Percentiles rank a stretch among this genome's conserved stretches.
These are phyloP conservation scores for Fusarium miscanthi DNA, from an alignment of 2,329 filamentous ascomycete genomes.

Conservation along the genomic window DNA sequence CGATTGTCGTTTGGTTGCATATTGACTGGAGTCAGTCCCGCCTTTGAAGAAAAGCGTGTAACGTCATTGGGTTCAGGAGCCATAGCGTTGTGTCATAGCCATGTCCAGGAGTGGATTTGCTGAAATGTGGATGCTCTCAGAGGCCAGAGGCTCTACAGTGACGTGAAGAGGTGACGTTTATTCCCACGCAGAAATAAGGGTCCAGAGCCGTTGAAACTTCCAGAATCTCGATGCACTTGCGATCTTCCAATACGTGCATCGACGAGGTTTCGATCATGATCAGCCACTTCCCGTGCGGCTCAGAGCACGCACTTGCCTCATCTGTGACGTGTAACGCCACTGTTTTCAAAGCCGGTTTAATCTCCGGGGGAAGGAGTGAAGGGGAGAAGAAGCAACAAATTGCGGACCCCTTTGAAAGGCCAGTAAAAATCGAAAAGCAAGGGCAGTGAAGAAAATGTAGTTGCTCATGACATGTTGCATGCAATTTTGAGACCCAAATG, in stretches of 20 bases:
- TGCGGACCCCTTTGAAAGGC: background rate
- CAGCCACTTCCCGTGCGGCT: constrained; percentile 25
- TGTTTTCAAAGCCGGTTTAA: constrained; percentile 30
- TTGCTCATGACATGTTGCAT: constrained; percentile 11
- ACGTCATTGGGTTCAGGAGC: constrained; percentile 33
- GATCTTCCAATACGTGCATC: constrained; percentile 15
- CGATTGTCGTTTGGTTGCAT: constrained; percentile 30
- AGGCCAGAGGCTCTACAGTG: constrained; percentile 18
- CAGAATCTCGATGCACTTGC: constrained; percentile 35
- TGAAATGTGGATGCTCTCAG: constrained; percentile 33
- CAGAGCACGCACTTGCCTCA: constrained; percentile 19
- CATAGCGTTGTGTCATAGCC: constrained; percentile 35
- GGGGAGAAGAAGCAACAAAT: constrained; percentile 1
- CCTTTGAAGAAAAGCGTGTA: constrained; percentile 29
- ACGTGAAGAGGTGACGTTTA: constrained; percentile 32
- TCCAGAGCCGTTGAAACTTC: background rate
- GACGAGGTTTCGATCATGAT: constrained; percentile 8
- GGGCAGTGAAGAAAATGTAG: constrained; percentile 1
- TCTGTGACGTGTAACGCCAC: constrained; percentile 37
- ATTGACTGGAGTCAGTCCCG: constrained; percentile 30
- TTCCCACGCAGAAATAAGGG: constrained; percentile 15
- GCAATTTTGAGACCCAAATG: constrained; percentile 3
- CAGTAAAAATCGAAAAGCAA: background rate
- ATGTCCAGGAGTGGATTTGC: constrained; percentile 30
- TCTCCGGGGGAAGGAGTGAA: constrained; percentile 12